Evolutionary conservation across 2,329 filamentous ascomycete genomes (phyloP), one percentile per base, ranked within the genome.

Genomic region (Akanthomyces dipterigenus): DNA sequence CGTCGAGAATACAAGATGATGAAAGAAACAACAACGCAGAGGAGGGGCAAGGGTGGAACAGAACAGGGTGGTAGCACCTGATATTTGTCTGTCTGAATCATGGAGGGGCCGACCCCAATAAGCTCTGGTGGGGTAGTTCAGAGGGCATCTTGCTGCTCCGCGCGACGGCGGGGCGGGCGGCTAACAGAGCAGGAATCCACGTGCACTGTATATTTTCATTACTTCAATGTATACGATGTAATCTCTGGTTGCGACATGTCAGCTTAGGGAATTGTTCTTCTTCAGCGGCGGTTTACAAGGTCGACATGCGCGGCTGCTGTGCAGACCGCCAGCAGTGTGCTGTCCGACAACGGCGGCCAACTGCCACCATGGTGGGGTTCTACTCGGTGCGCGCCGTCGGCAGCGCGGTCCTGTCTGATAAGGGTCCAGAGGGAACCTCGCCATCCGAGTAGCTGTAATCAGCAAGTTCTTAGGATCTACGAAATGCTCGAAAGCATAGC

Each of bases 331-430:
- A 18, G n/a, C 50, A 51, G 31, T 31, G 20, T 38, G 16, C n/a
- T 36, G 40, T 60, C 58, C 49, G 58, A 60, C 31, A 60, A 38
- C 58, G 58, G 58, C 49, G 40, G 20, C 7, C 20, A 38, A 18
- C 51, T 24, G 42, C 22, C 46, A 42, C 9, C 16, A 6, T 24
- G n/a, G 56, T 51, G 46, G 56, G 56, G 24, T 31, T 34, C 3
- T 12, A 14, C 56, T 59, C 56, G 56, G 56, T 59, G 56, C 56
- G 56, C 56, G 56, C 56, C 56, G 56, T 16, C 56, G 45, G 22
- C 56, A 59, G 56, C 56, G 56, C 56, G 56, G 56, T 59, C 48
- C 34, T 31, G 24, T 48, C 22, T 18, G n/a, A 31, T 36, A 7
- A 24, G 49, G 49, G 20, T 48, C 45, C 24, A 4, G 45, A 48